These are phyloP conservation scores for Mimosa bimucronata DNA, from an alignment of 306 rosid genomes.

Conservation along the genomic window DNA sequence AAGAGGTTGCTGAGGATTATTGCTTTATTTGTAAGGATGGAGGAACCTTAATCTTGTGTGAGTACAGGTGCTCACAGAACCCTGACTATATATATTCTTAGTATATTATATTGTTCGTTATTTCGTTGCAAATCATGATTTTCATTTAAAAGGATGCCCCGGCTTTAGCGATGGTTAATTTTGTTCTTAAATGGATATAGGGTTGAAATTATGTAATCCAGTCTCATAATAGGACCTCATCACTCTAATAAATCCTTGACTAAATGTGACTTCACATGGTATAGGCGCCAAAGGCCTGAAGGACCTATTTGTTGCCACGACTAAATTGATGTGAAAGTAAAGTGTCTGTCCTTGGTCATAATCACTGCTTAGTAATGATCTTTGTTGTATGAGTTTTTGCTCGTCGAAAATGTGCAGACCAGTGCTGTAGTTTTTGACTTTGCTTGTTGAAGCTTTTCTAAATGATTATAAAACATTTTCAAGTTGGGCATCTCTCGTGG, in stretches of 20 bases:
- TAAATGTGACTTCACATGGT: too few species aligned
- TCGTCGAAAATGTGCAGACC: background rate
- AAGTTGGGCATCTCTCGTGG: constrained; percentile 2
- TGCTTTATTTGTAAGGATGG: constrained; percentile 75
- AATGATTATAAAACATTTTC: constrained; percentile 1
- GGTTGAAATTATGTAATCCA: background rate
- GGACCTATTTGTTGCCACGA: too few species aligned
- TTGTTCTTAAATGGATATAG: background rate
- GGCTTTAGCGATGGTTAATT: too few species aligned
- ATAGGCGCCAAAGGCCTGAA: too few species aligned
- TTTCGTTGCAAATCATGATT: too few species aligned
- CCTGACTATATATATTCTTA: too few species aligned
- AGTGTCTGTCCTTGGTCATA: background rate
- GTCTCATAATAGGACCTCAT: background rate
- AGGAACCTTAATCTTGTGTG: too few species aligned
- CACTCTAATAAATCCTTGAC: background rate
- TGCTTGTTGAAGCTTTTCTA: constrained; percentile 11
- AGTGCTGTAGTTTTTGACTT: background rate
- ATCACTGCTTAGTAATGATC: background rate
- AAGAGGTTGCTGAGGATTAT: constrained; percentile 56
- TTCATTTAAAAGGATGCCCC: too few species aligned
- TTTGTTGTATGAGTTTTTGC: background rate
- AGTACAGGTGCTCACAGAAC: too few species aligned
- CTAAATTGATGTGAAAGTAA: background rate
- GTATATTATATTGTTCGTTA: too few species aligned